Evolutionary conservation across 495 filamentous ascomycete species (phyloP), one percentile per base, ranked within the genome.

Genomic region (Chaetomium fimeti): DNA sequence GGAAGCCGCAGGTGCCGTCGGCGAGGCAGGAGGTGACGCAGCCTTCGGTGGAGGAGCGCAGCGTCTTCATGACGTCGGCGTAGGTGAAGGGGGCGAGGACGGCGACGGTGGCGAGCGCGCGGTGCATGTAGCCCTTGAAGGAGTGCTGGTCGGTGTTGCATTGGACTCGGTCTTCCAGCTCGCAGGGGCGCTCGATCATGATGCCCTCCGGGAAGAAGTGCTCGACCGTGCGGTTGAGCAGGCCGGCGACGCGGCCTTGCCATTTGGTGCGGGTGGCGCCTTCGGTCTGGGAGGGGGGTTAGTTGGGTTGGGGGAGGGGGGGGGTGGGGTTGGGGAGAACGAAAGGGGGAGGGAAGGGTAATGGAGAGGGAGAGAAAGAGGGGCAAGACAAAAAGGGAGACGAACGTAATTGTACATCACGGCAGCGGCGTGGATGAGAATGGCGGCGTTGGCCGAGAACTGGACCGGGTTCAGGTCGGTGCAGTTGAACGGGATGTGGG

Each of bases 81-180:
- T 75, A 77, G 3, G 83, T 88, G 71, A 85, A 89, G 3, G 92
- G 91, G 0, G 87, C 90, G 48, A 93, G 74, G 66, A 90, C 83
- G 18, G 87, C 87, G 12, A 84, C 82, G 0, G 82, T 79, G 9
- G 86, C 88, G 71, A 96, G 82, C 84, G 90, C 92, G 28, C 92
- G 89, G 27, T 89, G 80, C 48, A 93, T 81, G 78, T 92, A 95
- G n/a, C 89, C 90, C 75, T 94, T 96, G 85, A 93, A 96, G 20
- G 88, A 91, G 49, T 83, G 83, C 77, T 92, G 89, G 68, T 94
- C 91, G 52, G 83, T 81, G 68, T 89, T 85, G 78, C 91, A 93
- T 5, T 78, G 76, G 18, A 71, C 53, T 13, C 60, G 58, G 56
- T 72, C 70, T 2, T 58, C 24, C 5, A 74, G 68, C 67, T 93